Percentiles rank a stretch among this genome's conserved stretches.
Evolutionary conservation across 2,329 filamentous ascomycete species (phyloP).

Genomic region (Zalaria sp.): DNA sequence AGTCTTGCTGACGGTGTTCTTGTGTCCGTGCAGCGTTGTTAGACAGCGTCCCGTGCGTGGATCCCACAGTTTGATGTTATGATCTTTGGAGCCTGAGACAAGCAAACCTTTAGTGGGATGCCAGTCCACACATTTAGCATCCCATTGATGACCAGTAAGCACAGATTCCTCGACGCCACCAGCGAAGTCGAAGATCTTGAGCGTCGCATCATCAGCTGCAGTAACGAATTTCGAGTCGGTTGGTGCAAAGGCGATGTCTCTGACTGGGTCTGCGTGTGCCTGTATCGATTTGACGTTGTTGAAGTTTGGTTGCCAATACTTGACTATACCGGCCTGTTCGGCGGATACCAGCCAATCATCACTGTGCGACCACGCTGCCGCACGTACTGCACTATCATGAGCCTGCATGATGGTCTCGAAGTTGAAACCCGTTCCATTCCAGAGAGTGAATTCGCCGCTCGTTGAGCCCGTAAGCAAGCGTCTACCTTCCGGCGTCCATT

Average conservation of each 20-base stretch:
- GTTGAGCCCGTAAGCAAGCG: conserved; percentile 84
- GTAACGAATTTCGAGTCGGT: conserved; percentile 95
- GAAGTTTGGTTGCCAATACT: conserved; percentile 99
- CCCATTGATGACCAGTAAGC: conserved; percentile 91
- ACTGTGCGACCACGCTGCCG: conserved; percentile 78
- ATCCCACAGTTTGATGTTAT: conserved; percentile 96
- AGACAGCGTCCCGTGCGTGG: conserved; percentile 81
- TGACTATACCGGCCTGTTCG: conserved; percentile 87
- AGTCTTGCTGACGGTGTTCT: conserved; percentile 91
- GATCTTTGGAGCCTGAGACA: conserved; percentile 94
- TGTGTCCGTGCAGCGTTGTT: conserved; percentile 90
- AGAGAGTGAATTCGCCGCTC: conserved; percentile 94
- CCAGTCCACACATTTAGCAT: conserved; percentile 95
- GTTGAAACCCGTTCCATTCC: conserved; percentile 98
- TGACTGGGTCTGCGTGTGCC: conserved; percentile 77
- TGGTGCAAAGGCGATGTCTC: conserved; percentile 85
- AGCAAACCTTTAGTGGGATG: conserved; percentile 88
- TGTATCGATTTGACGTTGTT: conserved; percentile 95
- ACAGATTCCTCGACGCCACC: conserved; percentile 69
- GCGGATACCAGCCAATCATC: conserved; percentile 95
- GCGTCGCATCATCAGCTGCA: conserved; percentile 79
- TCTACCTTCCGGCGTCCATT: conserved; percentile 94
- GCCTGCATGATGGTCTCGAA: conserved; percentile 99
- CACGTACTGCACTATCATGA: conserved; percentile 76
- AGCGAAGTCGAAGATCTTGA: conserved; percentile 96